Conservation (phyloP, 139 green algal species). For the Chlamydomonas eustigma region DNA sequence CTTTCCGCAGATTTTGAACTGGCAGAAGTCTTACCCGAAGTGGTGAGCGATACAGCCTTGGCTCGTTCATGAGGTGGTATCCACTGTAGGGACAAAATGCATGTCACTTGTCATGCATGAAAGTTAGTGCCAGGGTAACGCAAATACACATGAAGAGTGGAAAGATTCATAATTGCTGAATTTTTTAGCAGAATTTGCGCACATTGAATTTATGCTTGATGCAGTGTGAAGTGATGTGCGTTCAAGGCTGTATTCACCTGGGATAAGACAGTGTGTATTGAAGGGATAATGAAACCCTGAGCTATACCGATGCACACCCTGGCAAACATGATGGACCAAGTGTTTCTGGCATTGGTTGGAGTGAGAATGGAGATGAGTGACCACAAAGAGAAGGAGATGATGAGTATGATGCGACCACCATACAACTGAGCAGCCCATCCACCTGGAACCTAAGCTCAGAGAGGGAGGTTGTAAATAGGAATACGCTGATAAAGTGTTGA, state of each 20-base stretch:
- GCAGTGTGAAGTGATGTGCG: too few relatives aligned
- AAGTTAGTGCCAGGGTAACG: too few relatives aligned
- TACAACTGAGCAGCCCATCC: slow-evolving; percentile 87
- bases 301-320: slow-evolving; percentile 74
- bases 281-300: slow-evolving; percentile 92
- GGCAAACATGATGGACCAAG: slow-evolving; percentile 26
- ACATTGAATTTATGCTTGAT: too few relatives aligned
- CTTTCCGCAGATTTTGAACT: too few relatives aligned
- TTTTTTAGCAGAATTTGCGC: too few relatives aligned
- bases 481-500: slow-evolving; percentile 3
- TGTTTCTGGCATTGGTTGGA: slow-evolving; percentile 45
- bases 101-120: too few relatives aligned
- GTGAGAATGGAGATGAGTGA: slow-evolving; percentile 72
- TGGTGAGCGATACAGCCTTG: slow-evolving; percentile 84
- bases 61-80: slow-evolving; percentile 85
- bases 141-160: too few relatives aligned
- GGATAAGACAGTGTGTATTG: slow-evolving; percentile 91
- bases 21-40: slow-evolving; percentile 65
- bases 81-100: slow-evolving; percentile 55
- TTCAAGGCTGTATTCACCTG: too few relatives aligned
- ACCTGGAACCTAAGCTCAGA: slow-evolving; percentile 91
- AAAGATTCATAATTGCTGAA: too few relatives aligned
- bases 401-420: slow-evolving; percentile 77
- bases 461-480: too few relatives aligned
- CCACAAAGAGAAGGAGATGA: slow-evolving; percentile 81